Conservation (phyloP, 2,329 filamentous ascomycete species). For the Coleophoma cylindrospora region DNA sequence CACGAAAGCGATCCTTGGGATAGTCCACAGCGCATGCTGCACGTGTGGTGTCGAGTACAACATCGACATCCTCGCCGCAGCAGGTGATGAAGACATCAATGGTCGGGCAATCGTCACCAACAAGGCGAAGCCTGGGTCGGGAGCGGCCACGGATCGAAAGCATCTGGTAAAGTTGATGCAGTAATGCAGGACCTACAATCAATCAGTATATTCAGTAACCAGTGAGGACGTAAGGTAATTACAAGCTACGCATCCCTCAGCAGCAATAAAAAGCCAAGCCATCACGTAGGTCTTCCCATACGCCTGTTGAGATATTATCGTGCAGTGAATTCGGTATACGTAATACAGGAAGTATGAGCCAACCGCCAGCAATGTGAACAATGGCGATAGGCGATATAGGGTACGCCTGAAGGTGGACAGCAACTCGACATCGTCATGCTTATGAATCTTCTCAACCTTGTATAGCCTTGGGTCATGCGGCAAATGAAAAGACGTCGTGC, state of each 20-base stretch:
- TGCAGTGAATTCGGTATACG: conserved; percentile 43
- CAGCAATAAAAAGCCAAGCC: conserved; percentile 52
- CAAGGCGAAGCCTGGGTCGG: conserved; percentile 47
- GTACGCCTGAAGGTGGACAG: conserved; percentile 12
- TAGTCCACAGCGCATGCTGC: conserved; percentile 51
- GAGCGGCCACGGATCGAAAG: conserved; percentile 48
- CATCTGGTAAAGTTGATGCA: conserved; percentile 55
- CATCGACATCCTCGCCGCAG: conserved; percentile 50
- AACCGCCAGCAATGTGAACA: conserved; percentile 14
- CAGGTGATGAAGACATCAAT: conserved; percentile 54
- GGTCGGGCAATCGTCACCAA: conserved; percentile 42
- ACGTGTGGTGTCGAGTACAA: conserved; percentile 52
- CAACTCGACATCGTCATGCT: conserved; percentile 15
- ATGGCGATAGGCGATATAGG: conserved; percentile 15
- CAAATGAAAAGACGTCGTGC: conserved; percentile 4
- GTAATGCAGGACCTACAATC: conserved; percentile 39
- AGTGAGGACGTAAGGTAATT: conserved; percentile 1
- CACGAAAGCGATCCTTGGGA: conserved; percentile 44
- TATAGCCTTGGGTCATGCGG: conserved; percentile 5
- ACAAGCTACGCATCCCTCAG: conserved; percentile 45
- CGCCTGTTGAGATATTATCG: conserved; percentile 43
- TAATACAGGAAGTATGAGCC: conserved; percentile 37
- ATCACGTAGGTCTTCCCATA: conserved; percentile 36
- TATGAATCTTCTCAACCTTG: conserved; percentile 12
- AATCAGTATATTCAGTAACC: conserved; percentile 26